These are phyloP conservation scores for Rhizopogon vulgaris DNA, from an alignment of 768 basidiomycete species.

Conservation along the genomic window DNA sequence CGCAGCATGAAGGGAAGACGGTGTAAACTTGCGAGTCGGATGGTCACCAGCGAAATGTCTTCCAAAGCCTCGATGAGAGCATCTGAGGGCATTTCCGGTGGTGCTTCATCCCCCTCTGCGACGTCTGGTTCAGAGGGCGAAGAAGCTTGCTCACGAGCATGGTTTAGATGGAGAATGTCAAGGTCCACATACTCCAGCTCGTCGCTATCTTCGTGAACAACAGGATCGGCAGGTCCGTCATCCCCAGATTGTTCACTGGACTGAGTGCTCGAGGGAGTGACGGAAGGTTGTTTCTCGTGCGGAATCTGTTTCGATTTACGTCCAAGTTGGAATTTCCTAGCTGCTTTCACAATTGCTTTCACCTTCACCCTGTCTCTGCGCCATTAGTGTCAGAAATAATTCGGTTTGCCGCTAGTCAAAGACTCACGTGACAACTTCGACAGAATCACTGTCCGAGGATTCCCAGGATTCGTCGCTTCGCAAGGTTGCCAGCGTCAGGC, in stretches of 20 bases:
- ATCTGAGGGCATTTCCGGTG: conserved; percentile 23
- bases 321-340: conserved; percentile 9
- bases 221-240: background rate
- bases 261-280: background rate
- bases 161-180: background rate
- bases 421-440: background rate
- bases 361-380: background rate
- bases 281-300: background rate
- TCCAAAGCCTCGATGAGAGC: conserved; percentile 32
- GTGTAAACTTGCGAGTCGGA: conserved; percentile 31
- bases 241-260: background rate
- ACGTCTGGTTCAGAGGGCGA: background rate
- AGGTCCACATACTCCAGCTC: background rate
- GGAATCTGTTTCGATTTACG: conserved; percentile 8
- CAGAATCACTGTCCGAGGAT: background rate
- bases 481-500: background rate
- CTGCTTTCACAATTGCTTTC: conserved; percentile 15
- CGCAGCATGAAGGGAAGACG: conserved; percentile 53
- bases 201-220: background rate
- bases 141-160: background rate
- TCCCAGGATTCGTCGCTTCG: background rate
- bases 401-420: background rate
- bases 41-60: conserved; percentile 20
- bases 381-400: background rate
- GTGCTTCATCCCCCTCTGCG: conserved; percentile 11